Base-by-base conservation (phyloP, 495 filamentous ascomycete genomes). In the Hyaloscypha bicolor region DNA sequence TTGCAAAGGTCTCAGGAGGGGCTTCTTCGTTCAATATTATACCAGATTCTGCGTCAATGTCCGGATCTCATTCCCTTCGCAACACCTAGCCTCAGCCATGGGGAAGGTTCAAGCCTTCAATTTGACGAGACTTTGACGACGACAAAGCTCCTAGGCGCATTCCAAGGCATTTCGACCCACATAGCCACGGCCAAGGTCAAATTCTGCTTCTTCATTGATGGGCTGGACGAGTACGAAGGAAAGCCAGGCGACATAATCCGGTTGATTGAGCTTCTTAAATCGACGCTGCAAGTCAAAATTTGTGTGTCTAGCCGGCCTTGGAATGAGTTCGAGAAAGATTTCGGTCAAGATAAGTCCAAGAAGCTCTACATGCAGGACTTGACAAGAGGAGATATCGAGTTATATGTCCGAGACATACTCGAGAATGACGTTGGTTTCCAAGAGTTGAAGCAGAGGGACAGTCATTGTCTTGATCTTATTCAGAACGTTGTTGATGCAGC, bases 251-350 rank as follows among this genome's bases (percentile, higher is more conserved):
- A 45, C 67, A 21, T 4, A 42, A 59, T 48, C 58, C 57, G 1
- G 42, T 33, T 73, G 5, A 37, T 63, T 21, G 39, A 71, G 39
- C 57, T 73, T 1, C 45, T 75, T 2, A 19, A 48, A 31, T 31
- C 42, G 25, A 42, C 69, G 12, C 9, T 68, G 9, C 67, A 79
- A 62, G 63, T 85, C 60, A 85, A 85, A 58, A 22, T 81, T 5
- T 86, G 83, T 64, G 62, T 83, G 5, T 81, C 83, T 14, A 86
- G 84, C 65, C 76, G 83, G 0, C 79, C 82, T 0, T 82, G 78
- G 78, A 78, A 76, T 31, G 70, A 69, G 0, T 85, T 85, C 62
- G 64, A 76, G 25, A 71, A 56, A 16, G 53, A 72, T 0, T 21
- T 29, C 48, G 55, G 35, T 37, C 45, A 64, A 22, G 42, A 8